Conservation (phyloP, 345 rosid species). For the Adansonia digitata region DNA sequence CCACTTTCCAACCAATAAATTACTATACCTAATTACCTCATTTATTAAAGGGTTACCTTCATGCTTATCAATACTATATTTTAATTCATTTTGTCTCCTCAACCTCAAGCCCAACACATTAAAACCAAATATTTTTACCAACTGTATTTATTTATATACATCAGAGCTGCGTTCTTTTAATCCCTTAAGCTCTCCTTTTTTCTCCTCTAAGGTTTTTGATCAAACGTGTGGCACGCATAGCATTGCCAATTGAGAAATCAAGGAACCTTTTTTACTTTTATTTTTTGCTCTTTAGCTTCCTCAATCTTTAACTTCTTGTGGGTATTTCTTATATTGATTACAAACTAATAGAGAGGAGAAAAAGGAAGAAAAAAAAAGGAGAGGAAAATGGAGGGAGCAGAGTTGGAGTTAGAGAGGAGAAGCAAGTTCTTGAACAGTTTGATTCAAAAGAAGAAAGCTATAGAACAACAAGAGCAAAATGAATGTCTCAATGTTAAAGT, state of each 20-base stretch:
- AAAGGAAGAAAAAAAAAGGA: too few relatives aligned
- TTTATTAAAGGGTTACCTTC: too few relatives aligned
- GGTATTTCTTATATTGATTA: slow-evolving; percentile 24
- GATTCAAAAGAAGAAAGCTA: slow-evolving; percentile 87
- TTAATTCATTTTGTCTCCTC: slow-evolving; percentile 27
- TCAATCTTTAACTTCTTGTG: slow-evolving; percentile 8
- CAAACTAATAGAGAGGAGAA: too few relatives aligned
- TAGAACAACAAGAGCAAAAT: slow-evolving; percentile 52
- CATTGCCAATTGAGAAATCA: slow-evolving; percentile 15
- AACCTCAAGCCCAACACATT: slow-evolving; percentile 18
- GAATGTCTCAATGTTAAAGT: slow-evolving; percentile 56
- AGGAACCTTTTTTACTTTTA: neutral
- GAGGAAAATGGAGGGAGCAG: slow-evolving; percentile 66
- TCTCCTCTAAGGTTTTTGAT: slow-evolving; percentile 22
- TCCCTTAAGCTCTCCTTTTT: neutral
- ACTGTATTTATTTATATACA: neutral
- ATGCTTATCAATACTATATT: slow-evolving; percentile 24
- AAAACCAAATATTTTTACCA: neutral
- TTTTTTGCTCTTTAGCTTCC: slow-evolving; percentile 16
- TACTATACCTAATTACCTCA: too few relatives aligned
- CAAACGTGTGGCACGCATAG: slow-evolving; percentile 29
- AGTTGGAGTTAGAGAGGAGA: slow-evolving; percentile 81
- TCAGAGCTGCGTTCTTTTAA: neutral
- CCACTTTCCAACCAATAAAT: neutral
- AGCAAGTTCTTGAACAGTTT: slow-evolving; percentile 82